Conservation (phyloP, 129 eudicot genomes). For the Arctium minus region DNA sequence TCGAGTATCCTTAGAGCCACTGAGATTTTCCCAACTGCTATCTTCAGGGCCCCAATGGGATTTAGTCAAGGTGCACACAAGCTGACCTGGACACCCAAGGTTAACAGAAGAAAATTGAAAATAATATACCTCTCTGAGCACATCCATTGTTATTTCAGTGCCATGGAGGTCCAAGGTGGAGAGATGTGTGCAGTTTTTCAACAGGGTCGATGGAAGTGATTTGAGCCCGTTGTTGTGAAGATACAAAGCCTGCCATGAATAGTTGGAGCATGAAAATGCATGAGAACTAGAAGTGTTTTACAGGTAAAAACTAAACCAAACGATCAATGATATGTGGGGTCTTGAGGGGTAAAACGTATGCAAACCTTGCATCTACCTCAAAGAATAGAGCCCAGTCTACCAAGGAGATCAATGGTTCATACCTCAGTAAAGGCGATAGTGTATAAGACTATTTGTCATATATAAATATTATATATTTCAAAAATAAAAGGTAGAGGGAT, state of each 20-base stretch:
- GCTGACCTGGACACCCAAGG: too few relatives aligned
- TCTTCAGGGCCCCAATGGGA: too few relatives aligned
- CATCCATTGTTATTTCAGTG: constrained; percentile 85
- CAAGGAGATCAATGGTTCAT: too few relatives aligned
- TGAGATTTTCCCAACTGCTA: too few relatives aligned
- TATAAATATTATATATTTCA: too few relatives aligned
- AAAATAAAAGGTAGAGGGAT: too few relatives aligned
- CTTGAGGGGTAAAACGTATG: too few relatives aligned
- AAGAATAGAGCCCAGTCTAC: too few relatives aligned
- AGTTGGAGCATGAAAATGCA: not conserved
- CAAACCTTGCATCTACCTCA: too few relatives aligned
- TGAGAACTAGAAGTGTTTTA: not conserved
- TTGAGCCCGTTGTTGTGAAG: constrained; percentile 80
- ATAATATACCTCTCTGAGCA: constrained; percentile 63
- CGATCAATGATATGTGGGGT: not conserved
- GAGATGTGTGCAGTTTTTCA: constrained; percentile 65
- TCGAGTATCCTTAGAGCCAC: too few relatives aligned
- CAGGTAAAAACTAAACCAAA: not conserved
- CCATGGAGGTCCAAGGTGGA: constrained; percentile 86
- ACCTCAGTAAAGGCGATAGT: not conserved
- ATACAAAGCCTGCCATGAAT: constrained; percentile 57
- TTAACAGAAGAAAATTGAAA: not conserved
- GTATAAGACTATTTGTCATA: not conserved
- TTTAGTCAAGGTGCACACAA: too few relatives aligned
- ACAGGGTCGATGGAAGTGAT: constrained; percentile 56